Evolutionary conservation across 2,329 filamentous ascomycete species (phyloP), one percentile per base, ranked within the genome.

Genomic region (Sporothrix phasma): DNA sequence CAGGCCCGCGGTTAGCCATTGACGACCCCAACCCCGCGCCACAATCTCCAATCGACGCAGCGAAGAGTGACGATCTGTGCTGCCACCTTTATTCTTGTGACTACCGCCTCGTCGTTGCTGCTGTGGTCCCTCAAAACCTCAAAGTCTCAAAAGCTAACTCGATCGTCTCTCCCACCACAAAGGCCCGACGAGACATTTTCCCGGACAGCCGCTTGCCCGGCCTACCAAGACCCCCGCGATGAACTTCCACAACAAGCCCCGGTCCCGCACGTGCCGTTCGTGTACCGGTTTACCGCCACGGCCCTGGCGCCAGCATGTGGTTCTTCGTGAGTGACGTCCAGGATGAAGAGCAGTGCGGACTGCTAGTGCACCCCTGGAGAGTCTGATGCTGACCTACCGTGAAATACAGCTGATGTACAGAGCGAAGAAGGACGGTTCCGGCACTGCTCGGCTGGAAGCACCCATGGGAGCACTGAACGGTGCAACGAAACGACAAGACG

Each of bases 281-380:
- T 96, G 69, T 96, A 97, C 81, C 86, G 90, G 74, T 88, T 93
- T 76, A 84, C 87, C 65, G 93, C 90, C 54, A 97, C 91, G 51
- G 90, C 88, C 67, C 82, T 99, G 68, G 92, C 70, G 94, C 94
- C 63, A 90, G 89, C 79, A 99, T 97, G 94, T 99, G 94, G 94
- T 97, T 99, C 79, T 99, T 94, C 77, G 92, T 97, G 84, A 66
- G 68, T 49, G 24, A 2, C 22, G 8, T 11, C 88, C 80, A n/a
- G 4, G 24, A 19, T 31, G 66, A 56, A 7, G 22, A 19, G 49
- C 47, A 8, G 10, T 24, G 1, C 26, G 26, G 45, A 26, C 7
- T 15, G 5, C n/a, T 8, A 26, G 1, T 8, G n/a, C n/a, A n/a
- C n/a, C n/a, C n/a, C 6, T 31, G 22, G 15, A n/a, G 22, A 47